Evolutionary conservation across 225 moss, liverwort and hornwort species (phyloP).

Genomic region (Bryum argenteum): DNA sequence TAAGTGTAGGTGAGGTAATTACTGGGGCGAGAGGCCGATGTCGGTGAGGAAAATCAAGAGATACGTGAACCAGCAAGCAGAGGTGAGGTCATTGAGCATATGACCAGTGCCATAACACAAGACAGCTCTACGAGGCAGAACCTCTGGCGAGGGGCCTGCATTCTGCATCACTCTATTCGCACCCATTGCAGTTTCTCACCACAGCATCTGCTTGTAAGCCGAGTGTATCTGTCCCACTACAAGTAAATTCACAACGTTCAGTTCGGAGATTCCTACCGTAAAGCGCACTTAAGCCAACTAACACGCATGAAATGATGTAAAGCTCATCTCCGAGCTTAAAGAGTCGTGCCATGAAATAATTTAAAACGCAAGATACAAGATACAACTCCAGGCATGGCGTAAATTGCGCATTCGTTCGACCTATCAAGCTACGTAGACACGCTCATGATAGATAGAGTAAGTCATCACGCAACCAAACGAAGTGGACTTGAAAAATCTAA

Average conservation of each 20-base stretch:
- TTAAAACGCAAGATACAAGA: no score
- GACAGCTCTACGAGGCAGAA: constrained; percentile 61
- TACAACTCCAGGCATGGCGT: no score
- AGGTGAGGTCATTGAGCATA: constrained; percentile 95
- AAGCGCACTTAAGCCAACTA: no score
- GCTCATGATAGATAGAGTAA: not conserved
- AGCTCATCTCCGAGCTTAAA: no score
- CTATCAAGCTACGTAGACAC: not conserved
- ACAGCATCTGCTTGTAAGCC: no score
- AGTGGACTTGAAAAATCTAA: not conserved
- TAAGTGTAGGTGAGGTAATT: constrained; percentile 16
- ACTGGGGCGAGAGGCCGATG: constrained; percentile 89
- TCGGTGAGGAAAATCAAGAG: constrained; percentile 96
- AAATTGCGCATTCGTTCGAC: no score
- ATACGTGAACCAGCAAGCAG: constrained; percentile 99
- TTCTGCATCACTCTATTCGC: constrained; percentile 21
- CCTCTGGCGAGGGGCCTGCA: constrained; percentile 37
- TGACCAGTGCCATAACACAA: constrained; percentile 91
- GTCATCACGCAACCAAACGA: not conserved
- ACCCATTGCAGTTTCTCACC: no score
- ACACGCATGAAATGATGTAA: no score
- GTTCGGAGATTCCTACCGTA: no score
- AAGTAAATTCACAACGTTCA: not conserved
- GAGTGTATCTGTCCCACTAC: no score
- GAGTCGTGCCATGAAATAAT: no score